phyloP scores from a whole-genome alignment of 495 filamentous ascomycete genomes.

The Podospora pseudopauciseta region DNA sequence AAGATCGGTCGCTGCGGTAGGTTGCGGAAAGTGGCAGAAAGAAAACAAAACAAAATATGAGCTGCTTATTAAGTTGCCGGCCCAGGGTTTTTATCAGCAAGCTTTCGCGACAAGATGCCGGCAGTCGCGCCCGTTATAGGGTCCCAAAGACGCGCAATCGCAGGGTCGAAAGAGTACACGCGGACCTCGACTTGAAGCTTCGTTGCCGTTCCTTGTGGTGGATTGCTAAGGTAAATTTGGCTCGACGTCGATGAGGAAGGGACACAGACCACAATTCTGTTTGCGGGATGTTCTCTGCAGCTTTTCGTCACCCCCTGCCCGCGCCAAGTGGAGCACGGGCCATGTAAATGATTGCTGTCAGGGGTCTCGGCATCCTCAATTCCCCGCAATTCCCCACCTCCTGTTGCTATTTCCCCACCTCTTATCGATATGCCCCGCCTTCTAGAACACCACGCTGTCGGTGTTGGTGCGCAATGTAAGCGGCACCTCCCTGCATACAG shows the following conservation, averaged over 20 bases:
- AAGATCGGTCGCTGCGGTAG: conserved; percentile 4
- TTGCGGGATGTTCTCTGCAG: background rate
- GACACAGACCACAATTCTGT: background rate
- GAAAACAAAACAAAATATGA: conserved; percentile 25
- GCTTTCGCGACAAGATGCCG: background rate
- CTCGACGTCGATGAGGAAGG: background rate
- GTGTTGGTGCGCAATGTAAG: background rate
- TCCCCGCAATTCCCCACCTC: background rate
- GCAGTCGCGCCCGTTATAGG: background rate
- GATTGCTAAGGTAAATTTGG: background rate
- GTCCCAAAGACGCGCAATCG: background rate
- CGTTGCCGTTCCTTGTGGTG: background rate
- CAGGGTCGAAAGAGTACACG: background rate
- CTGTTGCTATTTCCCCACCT: background rate
- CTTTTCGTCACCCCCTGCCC: background rate
- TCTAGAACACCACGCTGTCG: background rate
- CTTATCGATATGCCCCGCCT: background rate
- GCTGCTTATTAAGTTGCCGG: background rate
- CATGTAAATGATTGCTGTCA: conserved; percentile 1
- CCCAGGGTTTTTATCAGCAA: background rate
- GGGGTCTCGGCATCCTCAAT: background rate
- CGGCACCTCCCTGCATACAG: background rate
- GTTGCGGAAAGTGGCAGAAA: conserved; percentile 24
- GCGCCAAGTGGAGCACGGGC: conserved; percentile 3
- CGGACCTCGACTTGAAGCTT: background rate